Evolutionary conservation across 768 basidiomycete species (phyloP).

Genomic region (Kwoniella europaea): DNA sequence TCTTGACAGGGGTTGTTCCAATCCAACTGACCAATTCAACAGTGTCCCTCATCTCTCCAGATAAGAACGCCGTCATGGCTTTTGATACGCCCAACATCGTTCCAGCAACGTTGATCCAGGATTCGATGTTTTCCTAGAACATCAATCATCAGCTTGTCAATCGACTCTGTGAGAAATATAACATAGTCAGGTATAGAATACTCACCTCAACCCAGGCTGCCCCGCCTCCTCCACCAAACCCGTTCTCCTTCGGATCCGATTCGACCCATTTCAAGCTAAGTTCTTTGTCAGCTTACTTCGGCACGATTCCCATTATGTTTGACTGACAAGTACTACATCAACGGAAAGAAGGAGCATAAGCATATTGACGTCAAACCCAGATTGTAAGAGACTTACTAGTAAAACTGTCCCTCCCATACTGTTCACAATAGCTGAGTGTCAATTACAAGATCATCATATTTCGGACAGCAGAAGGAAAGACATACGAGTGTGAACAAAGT

Average conservation of each 20-base stretch:
- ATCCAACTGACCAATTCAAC: conserved; percentile 61
- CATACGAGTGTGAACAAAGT: conserved; percentile 66
- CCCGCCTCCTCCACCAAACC: conserved; percentile 68
- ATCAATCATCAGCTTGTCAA: not conserved
- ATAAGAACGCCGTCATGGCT: conserved; percentile 91
- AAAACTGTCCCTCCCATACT: conserved; percentile 58
- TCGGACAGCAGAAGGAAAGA: not conserved
- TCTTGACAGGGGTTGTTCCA: too few species aligned
- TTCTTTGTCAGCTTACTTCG: conserved; percentile 4
- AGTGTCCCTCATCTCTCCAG: conserved; percentile 94
- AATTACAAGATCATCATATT: not conserved
- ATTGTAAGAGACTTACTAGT: conserved; percentile 30
- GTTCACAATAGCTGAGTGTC: not conserved
- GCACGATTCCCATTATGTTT: too few species aligned
- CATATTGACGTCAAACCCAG: too few species aligned
- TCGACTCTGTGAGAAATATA: not conserved
- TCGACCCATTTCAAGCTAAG: conserved; percentile 98
- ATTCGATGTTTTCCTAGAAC: conserved; percentile 74
- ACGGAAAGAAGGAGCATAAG: too few species aligned
- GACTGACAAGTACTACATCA: conserved; percentile 79
- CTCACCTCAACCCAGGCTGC: conserved; percentile 86
- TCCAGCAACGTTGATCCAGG: conserved; percentile 81
- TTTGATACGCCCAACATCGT: conserved; percentile 77
- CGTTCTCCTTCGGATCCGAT: conserved; percentile 69
- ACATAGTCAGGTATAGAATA: not conserved